phyloP scores from a whole-genome alignment of 140 eudicot species.

The Anethum foeniculum region DNA sequence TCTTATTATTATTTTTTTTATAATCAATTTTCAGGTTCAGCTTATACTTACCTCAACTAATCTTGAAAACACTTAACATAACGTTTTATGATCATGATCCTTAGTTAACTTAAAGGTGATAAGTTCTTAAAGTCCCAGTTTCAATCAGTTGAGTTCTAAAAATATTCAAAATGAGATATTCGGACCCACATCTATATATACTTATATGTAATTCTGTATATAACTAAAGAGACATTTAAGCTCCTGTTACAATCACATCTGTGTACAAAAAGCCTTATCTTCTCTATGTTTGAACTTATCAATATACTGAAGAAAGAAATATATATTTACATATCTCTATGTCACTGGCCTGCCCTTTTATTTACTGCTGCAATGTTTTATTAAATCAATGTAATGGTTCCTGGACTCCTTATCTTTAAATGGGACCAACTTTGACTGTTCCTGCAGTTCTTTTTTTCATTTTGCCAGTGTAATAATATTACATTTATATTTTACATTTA shows the following conservation, averaged over 20 bases:
- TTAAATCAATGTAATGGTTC: neutral
- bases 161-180: no score
- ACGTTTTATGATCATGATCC: no score
- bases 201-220: neutral
- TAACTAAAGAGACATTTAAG: neutral
- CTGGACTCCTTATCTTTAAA: slow-evolving; percentile 2
- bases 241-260: slow-evolving; percentile 10
- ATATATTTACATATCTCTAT: neutral
- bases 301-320: neutral
- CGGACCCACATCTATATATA: neutral
- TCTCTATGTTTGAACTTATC: slow-evolving; percentile 14
- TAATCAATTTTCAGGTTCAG: no score
- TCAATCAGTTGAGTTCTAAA: no score
- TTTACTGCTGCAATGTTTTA: slow-evolving; percentile 5
- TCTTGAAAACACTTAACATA: no score
- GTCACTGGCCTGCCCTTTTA: neutral
- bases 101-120: no score
- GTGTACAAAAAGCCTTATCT: slow-evolving; percentile 14
- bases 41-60: no score
- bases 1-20: no score
- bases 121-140: no score
- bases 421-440: slow-evolving; percentile 6
- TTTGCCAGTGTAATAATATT: neutral
- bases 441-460: neutral
- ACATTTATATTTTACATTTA: neutral